phyloP scores from a whole-genome alignment of 1,139 yeast genomes.

The Kodamaea sp. region DNA sequence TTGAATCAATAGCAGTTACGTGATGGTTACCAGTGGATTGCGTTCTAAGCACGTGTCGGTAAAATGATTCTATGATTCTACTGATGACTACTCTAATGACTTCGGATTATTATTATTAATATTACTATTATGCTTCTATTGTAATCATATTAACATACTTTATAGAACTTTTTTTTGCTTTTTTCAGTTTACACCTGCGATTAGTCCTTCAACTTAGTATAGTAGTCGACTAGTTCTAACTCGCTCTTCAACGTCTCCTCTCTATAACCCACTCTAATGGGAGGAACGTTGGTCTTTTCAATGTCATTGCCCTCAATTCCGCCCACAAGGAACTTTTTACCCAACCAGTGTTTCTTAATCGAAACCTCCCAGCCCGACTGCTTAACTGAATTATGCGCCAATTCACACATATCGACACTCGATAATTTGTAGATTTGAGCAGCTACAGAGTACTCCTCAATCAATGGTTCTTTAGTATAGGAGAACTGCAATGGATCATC shows the following conservation, averaged over 20 bases:
- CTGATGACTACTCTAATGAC: too few relatives aligned
- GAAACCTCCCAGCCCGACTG: conserved; percentile 92
- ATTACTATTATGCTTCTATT: too few relatives aligned
- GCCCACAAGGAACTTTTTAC: conserved; percentile 58
- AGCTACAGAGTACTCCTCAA: conserved; percentile 96
- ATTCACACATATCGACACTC: conserved; percentile 96
- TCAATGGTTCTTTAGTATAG: conserved; percentile 95
- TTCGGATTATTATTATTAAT: too few relatives aligned
- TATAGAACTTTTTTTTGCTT: too few relatives aligned
- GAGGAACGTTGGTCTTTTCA: conserved; percentile 94
- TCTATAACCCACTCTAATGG: conserved; percentile 78
- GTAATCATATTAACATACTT: too few relatives aligned
- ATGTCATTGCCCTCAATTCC: conserved; percentile 84
- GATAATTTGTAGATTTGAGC: conserved; percentile 95
- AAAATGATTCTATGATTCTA: too few relatives aligned
- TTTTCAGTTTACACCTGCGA: too few relatives aligned
- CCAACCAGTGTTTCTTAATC: conserved; percentile 91
- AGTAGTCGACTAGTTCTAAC: conserved; percentile 66
- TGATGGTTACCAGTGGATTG: too few relatives aligned
- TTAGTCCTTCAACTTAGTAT: conserved; percentile 39
- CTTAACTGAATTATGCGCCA: conserved; percentile 76
- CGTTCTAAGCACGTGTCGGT: too few relatives aligned
- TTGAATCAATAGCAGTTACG: too few relatives aligned
- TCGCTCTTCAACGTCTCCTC: conserved; percentile 81
- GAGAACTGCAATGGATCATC: conserved; percentile 78